Evolutionary conservation across 2,329 filamentous ascomycete species (phyloP).

Genomic region (Ascochyta lentis): DNA sequence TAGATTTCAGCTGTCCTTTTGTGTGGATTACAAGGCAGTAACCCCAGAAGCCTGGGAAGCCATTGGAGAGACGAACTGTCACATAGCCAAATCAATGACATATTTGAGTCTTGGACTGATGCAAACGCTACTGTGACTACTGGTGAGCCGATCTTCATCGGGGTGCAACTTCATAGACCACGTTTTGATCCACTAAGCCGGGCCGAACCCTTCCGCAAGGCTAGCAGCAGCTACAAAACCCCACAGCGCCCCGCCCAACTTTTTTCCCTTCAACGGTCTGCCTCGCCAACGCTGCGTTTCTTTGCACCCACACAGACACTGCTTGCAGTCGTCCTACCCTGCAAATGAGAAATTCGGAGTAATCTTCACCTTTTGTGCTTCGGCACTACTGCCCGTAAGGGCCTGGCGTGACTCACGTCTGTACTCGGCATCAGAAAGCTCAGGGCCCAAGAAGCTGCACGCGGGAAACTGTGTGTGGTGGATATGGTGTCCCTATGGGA

Average conservation of each 20-base stretch:
- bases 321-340: constrained; percentile 44
- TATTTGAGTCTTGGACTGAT: too few species aligned
- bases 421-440: constrained; percentile 90
- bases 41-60: too few species aligned
- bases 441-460: constrained; percentile 61
- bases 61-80: too few species aligned
- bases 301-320: constrained; percentile 80
- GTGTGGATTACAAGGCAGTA: too few species aligned
- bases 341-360: constrained; percentile 99
- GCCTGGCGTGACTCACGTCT: constrained; percentile 83
- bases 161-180: not conserved
- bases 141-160: not conserved
- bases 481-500: constrained; percentile 74
- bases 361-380: constrained; percentile 74
- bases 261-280: constrained; percentile 71
- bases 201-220: not conserved
- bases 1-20: too few species aligned
- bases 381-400: constrained; percentile 76
- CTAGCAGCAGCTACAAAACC: constrained; percentile 47
- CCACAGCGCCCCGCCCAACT: constrained; percentile 36
- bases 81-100: too few species aligned
- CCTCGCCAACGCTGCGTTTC: constrained; percentile 94
- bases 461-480: constrained; percentile 30
- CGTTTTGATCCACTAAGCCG: not conserved
- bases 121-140: not conserved